Evolutionary conservation across 73 alveolate species (phyloP).

Genomic region (Paramecium pentaurelia): DNA sequence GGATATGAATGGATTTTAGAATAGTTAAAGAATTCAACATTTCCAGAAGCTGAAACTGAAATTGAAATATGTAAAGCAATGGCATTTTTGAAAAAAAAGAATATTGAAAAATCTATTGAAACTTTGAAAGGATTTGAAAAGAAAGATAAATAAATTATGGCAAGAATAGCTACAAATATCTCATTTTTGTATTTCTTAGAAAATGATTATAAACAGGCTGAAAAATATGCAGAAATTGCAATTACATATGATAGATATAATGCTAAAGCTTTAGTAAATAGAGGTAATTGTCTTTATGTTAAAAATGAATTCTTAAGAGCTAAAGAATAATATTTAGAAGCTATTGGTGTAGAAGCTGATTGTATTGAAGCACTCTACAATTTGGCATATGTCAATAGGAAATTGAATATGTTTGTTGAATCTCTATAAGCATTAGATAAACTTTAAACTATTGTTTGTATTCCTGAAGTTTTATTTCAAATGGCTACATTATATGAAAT

Average conservation of each 20-base stretch:
- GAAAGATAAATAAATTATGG: slow-evolving; percentile 97
- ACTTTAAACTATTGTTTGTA: slow-evolving; percentile 97
- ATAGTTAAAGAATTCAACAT: slow-evolving; percentile 85
- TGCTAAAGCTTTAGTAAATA: slow-evolving; percentile 99
- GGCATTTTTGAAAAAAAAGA: slow-evolving; percentile 92
- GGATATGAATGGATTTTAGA: slow-evolving; percentile 94
- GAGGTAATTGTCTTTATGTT: slow-evolving; percentile 98
- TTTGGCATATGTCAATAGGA: slow-evolving; percentile 92
- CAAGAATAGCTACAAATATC: slow-evolving; percentile 98
- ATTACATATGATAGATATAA: slow-evolving; percentile 96
- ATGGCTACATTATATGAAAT: slow-evolving; percentile 95
- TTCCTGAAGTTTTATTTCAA: slow-evolving; percentile 94
- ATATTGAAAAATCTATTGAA: slow-evolving; percentile 92
- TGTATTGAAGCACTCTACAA: slow-evolving; percentile 99
- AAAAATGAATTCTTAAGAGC: slow-evolving; percentile 98
- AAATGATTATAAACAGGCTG: slow-evolving; percentile 97
- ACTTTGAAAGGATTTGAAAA: slow-evolving; percentile 96
- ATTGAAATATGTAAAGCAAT: slow-evolving; percentile 96
- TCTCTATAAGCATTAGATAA: slow-evolving; percentile 79
- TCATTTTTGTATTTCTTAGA: slow-evolving; percentile 96
- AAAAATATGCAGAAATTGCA: slow-evolving; percentile 99
- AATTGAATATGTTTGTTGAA: slow-evolving; percentile 56
- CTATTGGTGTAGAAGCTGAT: slow-evolving; percentile 99
- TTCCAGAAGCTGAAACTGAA: slow-evolving; percentile 94
- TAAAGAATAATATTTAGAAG: slow-evolving; percentile 98